These are phyloP conservation scores for Saturnispora hagleri DNA, from an alignment of 805 yeast species.

Conservation along the genomic window DNA sequence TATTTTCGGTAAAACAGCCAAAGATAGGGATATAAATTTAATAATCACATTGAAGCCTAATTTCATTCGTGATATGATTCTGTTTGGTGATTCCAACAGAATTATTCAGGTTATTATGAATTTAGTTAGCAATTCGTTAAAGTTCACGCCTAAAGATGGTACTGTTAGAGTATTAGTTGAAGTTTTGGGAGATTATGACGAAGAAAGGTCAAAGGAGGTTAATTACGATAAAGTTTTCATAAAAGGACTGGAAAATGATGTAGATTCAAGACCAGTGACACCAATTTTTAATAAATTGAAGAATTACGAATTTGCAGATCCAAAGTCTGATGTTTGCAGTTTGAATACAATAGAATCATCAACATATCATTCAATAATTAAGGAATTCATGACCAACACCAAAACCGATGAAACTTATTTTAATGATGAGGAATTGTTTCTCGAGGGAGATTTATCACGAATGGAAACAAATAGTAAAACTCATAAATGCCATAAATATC, in stretches of 20 bases:
- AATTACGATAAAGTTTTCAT: conserved; percentile 41
- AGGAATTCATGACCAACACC: conserved; percentile 29
- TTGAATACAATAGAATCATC: conserved; percentile 23
- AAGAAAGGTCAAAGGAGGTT: conserved; percentile 32
- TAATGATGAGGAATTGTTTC: conserved; percentile 13
- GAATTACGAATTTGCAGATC: not conserved
- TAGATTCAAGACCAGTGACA: conserved; percentile 9
- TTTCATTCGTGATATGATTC: conserved; percentile 47
- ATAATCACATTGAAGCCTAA: conserved; percentile 57
- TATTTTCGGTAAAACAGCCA: conserved; percentile 73
- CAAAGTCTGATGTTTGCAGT: conserved; percentile 10
- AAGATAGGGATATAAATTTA: conserved; percentile 65
- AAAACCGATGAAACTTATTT: conserved; percentile 14
- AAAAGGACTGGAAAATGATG: conserved; percentile 17
- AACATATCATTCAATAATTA: conserved; percentile 33
- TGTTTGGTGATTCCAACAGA: conserved; percentile 84
- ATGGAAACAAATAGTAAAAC: conserved; percentile 11
- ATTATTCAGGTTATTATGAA: conserved; percentile 90
- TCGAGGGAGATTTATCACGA: conserved; percentile 18
- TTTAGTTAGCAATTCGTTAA: conserved; percentile 79
- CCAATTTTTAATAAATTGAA: conserved; percentile 1
- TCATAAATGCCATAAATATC: conserved; percentile 15
- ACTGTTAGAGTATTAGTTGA: conserved; percentile 56
- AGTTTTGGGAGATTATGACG: conserved; percentile 66
- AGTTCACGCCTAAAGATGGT: conserved; percentile 89